Base-by-base conservation (phyloP, 805 yeast genomes). In the Metschnikowia continentalis region DNA sequence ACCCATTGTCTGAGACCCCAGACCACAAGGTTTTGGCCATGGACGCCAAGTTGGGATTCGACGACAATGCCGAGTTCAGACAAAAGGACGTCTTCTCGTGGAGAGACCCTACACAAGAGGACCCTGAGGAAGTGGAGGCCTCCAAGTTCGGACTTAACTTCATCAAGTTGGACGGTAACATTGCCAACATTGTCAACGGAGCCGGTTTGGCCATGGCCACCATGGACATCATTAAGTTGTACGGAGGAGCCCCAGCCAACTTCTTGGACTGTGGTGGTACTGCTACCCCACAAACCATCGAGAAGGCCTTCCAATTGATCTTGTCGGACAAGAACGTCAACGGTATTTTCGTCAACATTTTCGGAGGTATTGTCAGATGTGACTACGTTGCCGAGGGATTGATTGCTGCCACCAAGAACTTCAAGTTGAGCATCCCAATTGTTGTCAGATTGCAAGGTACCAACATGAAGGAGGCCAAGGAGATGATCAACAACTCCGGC, bases 161-260 rank as follows among this genome's bases (percentile, higher is more conserved):
- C 74, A 95, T 94, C 78, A 94, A 94, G 79, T 84, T 94, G 69
- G 95, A 92, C 68, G 99, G 99, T 75, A 89, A 90, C 81, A 92
- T 94, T 68, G 99, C 99, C 64, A 92, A 97, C 79, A 80, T 94
- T 57, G 99, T 94, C 71, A 94, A 94, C 75, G 99, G 99, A 79
- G 99, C 99, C 53, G 99, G 99, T 74, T 82, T 94, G 70, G 99
- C 99, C 65, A 94, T 94, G 99, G 99, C 99, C 63, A 94, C 99
- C 60, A 91, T 94, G 97, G 99, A 94, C 75, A 95, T 95, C 71
- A 90, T 94, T 79, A 90, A 94, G 78, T 83, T 94, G 65, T 88
- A 90, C 78, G 97, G 98, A 66, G 99, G 99, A 72, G 88, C 83
- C 62, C 99, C 99, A 65, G 99, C 99, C 60, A 94, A 94, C 81